A percentile compares a stretch with the other conserved stretches of the same genome.
Evolutionary conservation across 2,329 filamentous ascomycete species (phyloP).

Genomic region (Talaromyces amestolkiae): DNA sequence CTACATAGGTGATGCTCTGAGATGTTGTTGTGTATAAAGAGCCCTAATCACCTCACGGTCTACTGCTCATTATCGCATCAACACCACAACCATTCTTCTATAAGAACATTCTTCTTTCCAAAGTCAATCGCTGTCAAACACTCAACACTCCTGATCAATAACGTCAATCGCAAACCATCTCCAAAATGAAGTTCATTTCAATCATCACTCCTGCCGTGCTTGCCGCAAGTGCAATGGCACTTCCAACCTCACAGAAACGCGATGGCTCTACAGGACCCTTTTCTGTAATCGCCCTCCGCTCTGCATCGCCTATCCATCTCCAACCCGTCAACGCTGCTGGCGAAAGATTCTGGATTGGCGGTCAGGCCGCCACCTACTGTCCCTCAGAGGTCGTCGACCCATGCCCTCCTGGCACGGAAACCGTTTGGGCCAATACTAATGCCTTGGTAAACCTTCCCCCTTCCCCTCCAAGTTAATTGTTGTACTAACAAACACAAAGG

Average conservation of each 20-base stretch:
- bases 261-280: conserved; percentile 33
- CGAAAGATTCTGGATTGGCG: conserved; percentile 52
- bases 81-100: not conserved
- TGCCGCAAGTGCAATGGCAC: conserved; percentile 25
- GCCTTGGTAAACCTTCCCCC: conserved; percentile 31
- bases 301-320: conserved; percentile 51
- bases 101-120: not conserved
- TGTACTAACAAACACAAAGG: conserved; percentile 27
- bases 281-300: conserved; percentile 45
- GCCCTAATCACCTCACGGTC: conserved; percentile 11
- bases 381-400: conserved; percentile 39
- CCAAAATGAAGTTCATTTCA: conserved; percentile 27
- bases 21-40: not conserved
- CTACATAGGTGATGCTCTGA: not conserved
- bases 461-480: not conserved
- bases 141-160: not conserved
- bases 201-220: conserved; percentile 23
- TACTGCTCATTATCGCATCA: conserved; percentile 10
- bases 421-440: conserved; percentile 44
- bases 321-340: conserved; percentile 48
- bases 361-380: conserved; percentile 50
- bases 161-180: not conserved
- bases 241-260: conserved; percentile 21
- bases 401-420: conserved; percentile 51
- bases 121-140: not conserved